Evolutionary conservation across 345 rosid species (phyloP).

Genomic region (Garcia nutans): DNA sequence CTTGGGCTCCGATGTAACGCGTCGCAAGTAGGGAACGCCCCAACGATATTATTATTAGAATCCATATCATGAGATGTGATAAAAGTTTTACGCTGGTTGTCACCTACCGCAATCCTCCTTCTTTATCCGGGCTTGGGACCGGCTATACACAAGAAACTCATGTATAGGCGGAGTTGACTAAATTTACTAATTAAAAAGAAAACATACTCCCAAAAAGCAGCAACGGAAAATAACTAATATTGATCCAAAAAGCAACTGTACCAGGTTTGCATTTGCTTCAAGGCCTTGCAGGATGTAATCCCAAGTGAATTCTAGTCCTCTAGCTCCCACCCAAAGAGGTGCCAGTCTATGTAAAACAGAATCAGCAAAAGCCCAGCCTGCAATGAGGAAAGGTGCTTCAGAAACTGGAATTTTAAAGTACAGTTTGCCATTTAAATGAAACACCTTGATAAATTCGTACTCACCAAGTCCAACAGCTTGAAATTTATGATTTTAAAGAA

Average conservation of each 20-base stretch:
- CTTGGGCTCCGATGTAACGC: too few species aligned
- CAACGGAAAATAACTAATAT: not conserved
- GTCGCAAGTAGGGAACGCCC: too few species aligned
- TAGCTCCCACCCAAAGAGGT: constrained; percentile 95
- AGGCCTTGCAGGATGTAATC: constrained; percentile 87
- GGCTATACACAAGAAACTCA: too few species aligned
- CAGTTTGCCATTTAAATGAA: not conserved
- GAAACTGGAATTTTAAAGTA: not conserved
- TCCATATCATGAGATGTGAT: too few species aligned
- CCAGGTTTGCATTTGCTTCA: constrained; percentile 97
- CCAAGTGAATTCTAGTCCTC: constrained; percentile 97
- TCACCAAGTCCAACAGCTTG: constrained; percentile 97
- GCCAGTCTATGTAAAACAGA: constrained; percentile 90
- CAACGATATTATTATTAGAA: too few species aligned
- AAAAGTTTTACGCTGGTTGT: too few species aligned
- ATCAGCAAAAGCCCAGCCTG: constrained; percentile 99
- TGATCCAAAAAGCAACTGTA: constrained; percentile 21
- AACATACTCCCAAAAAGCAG: not conserved
- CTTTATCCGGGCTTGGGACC: too few species aligned
- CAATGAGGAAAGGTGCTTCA: constrained; percentile 14
- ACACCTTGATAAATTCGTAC: constrained; percentile 26
- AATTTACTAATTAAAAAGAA: not conserved
- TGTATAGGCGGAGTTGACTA: too few species aligned
- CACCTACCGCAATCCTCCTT: too few species aligned
- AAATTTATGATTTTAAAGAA: constrained; percentile 71